phyloP scores from a whole-genome alignment of 441 rosid species.

The Sinapis alba region DNA sequence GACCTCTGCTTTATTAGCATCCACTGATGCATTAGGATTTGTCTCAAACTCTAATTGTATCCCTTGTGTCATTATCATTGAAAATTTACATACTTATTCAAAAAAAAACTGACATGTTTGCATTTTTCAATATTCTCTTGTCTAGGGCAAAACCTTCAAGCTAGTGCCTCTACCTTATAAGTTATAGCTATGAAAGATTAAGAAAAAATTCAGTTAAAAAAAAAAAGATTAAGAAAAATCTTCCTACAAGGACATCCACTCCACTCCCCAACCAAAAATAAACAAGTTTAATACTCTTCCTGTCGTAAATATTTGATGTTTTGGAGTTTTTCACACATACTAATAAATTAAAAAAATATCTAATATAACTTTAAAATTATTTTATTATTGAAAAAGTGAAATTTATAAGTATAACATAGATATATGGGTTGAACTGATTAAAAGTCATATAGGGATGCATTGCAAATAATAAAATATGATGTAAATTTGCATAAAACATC shows the following conservation, averaged over 20 bases:
- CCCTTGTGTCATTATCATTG: too few relatives aligned
- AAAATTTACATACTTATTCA: neutral
- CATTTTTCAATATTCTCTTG: neutral
- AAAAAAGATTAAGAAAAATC: neutral
- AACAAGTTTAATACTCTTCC: neutral
- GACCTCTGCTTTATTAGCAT: too few relatives aligned
- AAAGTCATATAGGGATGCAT: neutral
- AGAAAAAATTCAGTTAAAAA: neutral
- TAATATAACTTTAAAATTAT: neutral
- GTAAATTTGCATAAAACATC: neutral
- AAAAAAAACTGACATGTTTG: neutral
- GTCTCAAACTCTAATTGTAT: too few relatives aligned
- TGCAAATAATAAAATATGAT: conserved; percentile 1
- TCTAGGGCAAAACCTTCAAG: conserved; percentile 7
- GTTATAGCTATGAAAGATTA: neutral
- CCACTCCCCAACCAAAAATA: neutral
- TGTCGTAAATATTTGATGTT: neutral
- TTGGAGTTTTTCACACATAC: neutral
- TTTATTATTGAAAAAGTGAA: neutral
- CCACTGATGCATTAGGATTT: too few relatives aligned
- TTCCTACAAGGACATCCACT: neutral
- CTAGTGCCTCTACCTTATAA: neutral
- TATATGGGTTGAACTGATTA: neutral
- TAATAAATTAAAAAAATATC: neutral
- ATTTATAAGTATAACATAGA: conserved; percentile 6